Evolutionary conservation across 345 rosid species (phyloP), one percentile per base, ranked within the genome.

Genomic region (Raphanus sativus): DNA sequence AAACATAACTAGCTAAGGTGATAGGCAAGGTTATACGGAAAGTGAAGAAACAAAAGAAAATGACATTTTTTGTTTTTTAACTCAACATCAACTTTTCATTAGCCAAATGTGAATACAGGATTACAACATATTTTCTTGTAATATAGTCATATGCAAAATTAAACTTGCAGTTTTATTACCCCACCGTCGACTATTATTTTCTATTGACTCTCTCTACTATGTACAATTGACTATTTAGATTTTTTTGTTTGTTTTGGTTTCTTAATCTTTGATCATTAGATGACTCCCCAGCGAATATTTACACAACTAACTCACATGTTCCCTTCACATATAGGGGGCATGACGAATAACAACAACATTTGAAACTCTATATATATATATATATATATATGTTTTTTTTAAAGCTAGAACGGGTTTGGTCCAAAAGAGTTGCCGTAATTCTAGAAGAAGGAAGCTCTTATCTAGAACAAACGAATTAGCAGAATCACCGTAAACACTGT

Each of bases 391-490:
- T n/a, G n/a, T 13, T 6, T 32, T 69, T 62, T 1, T 62, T 1
- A 0, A 45, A 29, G 48, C 36, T 29, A 30, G 2, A 77, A 10
- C 5, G 76, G 81, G 52, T 77, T 71, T 65, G 76, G 81, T 71
- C 81, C 81, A 65, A 77, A 77, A 40, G 17, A 40, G 62, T 71
- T 87, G 65, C 86, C 89, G 63, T 48, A 84, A 30, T 84, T 85
- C 58, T 91, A 92, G 75, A 88, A 87, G 70, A 80, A 87, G 0
- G 95, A 83, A 78, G 82, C 74, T 62, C 85, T 83, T 2, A 88
- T 88, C 98, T 92, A 89, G 11, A 88, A 67, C 71, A 87, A 79
- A 4, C 95, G 90, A 2, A 91, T 67, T 36, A 88, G 77, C 74
- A 91, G 65, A 77, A 91, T 87, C 26, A 66, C 89, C 10, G 77